These are phyloP conservation scores for Avena sativa DNA, from an alignment of 176 grass and related monocot species.

Conservation along the genomic window DNA sequence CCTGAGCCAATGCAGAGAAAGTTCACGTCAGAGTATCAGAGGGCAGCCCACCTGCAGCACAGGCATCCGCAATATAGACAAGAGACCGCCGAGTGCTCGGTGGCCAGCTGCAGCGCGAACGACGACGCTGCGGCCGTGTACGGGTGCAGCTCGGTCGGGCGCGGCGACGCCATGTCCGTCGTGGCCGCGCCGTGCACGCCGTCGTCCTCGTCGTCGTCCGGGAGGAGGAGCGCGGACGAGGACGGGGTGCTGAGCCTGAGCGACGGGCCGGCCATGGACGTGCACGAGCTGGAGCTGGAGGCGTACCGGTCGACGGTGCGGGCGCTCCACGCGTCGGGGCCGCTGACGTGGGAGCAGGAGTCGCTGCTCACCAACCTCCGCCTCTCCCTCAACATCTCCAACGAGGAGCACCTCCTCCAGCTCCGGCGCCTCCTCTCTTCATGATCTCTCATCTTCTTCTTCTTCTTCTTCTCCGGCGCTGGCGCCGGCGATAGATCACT, in stretches of 20 bases:
- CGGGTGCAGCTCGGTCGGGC: background rate
- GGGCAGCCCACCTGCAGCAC: too few species aligned
- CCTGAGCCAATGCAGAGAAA: slow-evolving; percentile 27
- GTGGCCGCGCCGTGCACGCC: slow-evolving; percentile 28
- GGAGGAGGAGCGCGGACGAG: background rate
- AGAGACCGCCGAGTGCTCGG: slow-evolving; percentile 66
- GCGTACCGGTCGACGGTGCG: slow-evolving; percentile 70
- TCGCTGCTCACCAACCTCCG: slow-evolving; percentile 83
- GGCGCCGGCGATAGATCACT: background rate
- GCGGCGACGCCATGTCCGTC: slow-evolving; percentile 60
- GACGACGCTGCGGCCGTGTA: background rate
- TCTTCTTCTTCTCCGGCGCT: background rate
- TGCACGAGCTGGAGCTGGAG: slow-evolving; percentile 71
- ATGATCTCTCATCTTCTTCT: background rate
- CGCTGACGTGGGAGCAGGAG: slow-evolving; percentile 84
- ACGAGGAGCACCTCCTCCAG: slow-evolving; percentile 77
- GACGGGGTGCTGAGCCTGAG: background rate
- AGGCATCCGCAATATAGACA: background rate
- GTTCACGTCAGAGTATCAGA: background rate
- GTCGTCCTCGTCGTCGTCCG: background rate
- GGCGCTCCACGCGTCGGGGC: slow-evolving; percentile 69
- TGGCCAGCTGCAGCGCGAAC: slow-evolving; percentile 73
- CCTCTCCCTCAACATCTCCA: slow-evolving; percentile 76
- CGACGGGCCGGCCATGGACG: slow-evolving; percentile 25
- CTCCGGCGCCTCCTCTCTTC: slow-evolving; percentile 63